phyloP scores from a whole-genome alignment of 805 yeast species.

The Groenewaldozyma salmanticensis region DNA sequence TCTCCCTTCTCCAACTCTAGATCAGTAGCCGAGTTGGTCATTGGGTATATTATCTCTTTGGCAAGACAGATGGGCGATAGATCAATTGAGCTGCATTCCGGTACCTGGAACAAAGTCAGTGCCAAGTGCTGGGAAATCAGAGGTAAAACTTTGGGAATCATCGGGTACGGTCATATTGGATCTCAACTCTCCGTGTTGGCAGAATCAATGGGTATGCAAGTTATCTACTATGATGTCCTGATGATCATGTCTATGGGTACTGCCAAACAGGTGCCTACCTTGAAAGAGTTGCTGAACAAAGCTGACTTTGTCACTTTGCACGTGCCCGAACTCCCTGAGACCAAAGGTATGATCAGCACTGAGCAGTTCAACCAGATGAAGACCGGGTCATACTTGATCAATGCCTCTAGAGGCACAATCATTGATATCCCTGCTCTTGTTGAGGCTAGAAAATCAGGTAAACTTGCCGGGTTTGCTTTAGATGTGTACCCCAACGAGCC shows the following conservation, averaged over 20 bases:
- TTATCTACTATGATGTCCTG: slow-evolving; percentile 79
- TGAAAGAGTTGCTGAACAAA: slow-evolving; percentile 67
- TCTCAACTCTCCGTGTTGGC: slow-evolving; percentile 94
- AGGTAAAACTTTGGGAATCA: slow-evolving; percentile 94
- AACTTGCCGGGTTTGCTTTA: slow-evolving; percentile 92
- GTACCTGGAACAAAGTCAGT: slow-evolving; percentile 95
- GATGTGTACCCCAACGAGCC: slow-evolving; percentile 98
- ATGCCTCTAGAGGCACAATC: slow-evolving; percentile 97
- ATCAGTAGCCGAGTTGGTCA: slow-evolving; percentile 95
- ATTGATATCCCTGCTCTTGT: slow-evolving; percentile 92
- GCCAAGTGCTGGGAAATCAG: slow-evolving; percentile 97
- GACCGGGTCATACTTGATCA: slow-evolving; percentile 87
- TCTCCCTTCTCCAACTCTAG: slow-evolving; percentile 98
- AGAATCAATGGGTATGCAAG: slow-evolving; percentile 96
- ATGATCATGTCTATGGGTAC: slow-evolving; percentile 97
- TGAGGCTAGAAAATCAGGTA: slow-evolving; percentile 84
- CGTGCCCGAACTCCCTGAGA: slow-evolving; percentile 91
- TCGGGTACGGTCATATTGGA: slow-evolving; percentile 98
- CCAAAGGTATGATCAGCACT: slow-evolving; percentile 78
- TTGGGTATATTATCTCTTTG: slow-evolving; percentile 85
- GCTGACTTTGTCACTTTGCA: slow-evolving; percentile 90
- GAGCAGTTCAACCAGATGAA: slow-evolving; percentile 95
- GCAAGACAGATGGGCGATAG: slow-evolving; percentile 97
- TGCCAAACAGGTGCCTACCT: slow-evolving; percentile 81
- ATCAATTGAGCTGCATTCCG: slow-evolving; percentile 89